phyloP scores from a whole-genome alignment of 768 basidiomycete genomes.

The Panaeolus papilionaceus region DNA sequence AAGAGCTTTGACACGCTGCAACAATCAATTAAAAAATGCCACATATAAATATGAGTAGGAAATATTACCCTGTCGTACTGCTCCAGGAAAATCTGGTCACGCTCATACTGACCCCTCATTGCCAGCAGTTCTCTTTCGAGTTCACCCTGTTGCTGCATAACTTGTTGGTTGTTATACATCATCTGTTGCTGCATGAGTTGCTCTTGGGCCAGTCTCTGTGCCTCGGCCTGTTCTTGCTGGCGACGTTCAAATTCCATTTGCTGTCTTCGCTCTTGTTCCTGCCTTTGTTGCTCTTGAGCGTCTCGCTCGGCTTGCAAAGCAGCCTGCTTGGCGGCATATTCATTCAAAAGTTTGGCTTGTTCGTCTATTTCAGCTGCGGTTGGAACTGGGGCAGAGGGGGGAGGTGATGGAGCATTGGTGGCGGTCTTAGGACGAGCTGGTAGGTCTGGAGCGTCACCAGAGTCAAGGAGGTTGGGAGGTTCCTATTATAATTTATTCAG shows the following conservation, averaged over 20 bases:
- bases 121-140: slow-evolving; percentile 89
- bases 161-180: slow-evolving; percentile 79
- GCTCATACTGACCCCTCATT: slow-evolving; percentile 96
- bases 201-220: slow-evolving; percentile 88
- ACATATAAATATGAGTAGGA: slow-evolving; percentile 4
- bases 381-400: slow-evolving; percentile 75
- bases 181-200: slow-evolving; percentile 86
- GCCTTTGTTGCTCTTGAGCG: slow-evolving; percentile 80
- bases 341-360: slow-evolving; percentile 92
- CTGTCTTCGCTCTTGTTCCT: slow-evolving; percentile 78
- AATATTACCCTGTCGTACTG: slow-evolving; percentile 87
- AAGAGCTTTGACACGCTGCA: slow-evolving; percentile 91
- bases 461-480: slow-evolving; percentile 92
- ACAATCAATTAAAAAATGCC: slow-evolving; percentile 20
- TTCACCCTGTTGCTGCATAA: slow-evolving; percentile 73
- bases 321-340: slow-evolving; percentile 96
- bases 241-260: slow-evolving; percentile 90
- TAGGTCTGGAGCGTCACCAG: slow-evolving; percentile 83
- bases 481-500: slow-evolving; percentile 57
- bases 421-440: slow-evolving; percentile 81
- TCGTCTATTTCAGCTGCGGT: slow-evolving; percentile 79
- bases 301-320: slow-evolving; percentile 83
- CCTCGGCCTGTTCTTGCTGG: slow-evolving; percentile 87
- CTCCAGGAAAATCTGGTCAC: slow-evolving; percentile 96
- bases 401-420: slow-evolving; percentile 61